Evolutionary conservation across 441 rosid species (phyloP).

Genomic region (Populus hybrid): DNA sequence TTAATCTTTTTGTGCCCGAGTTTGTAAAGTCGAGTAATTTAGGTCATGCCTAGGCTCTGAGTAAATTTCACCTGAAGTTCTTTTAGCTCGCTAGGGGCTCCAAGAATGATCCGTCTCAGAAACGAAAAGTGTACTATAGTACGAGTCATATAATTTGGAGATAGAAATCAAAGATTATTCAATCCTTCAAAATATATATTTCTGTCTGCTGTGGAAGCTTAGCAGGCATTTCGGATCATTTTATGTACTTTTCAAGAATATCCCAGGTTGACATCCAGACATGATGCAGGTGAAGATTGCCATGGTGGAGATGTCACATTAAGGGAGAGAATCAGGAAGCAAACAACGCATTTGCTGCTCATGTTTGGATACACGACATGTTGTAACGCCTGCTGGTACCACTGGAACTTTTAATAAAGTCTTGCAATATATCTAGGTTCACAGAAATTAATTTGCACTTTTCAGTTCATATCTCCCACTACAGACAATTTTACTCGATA

Average conservation of each 20-base stretch:
- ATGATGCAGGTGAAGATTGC: background rate
- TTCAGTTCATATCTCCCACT: background rate
- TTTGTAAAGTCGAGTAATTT: background rate
- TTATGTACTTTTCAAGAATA: background rate
- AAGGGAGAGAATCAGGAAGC: background rate
- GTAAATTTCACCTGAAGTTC: background rate
- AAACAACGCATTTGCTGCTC: background rate
- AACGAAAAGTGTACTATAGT: background rate
- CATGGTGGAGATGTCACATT: background rate
- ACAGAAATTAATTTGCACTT: background rate
- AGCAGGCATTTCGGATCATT: background rate
- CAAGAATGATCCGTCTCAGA: too few relatives aligned
- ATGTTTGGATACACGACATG: background rate
- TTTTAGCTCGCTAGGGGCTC: background rate
- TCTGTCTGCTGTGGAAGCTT: background rate
- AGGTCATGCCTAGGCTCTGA: too few relatives aligned
- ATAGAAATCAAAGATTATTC: background rate
- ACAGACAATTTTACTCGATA: too few relatives aligned
- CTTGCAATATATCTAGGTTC: background rate
- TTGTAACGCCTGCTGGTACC: background rate
- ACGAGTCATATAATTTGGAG: background rate
- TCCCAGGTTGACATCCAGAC: background rate
- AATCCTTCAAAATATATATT: too few relatives aligned
- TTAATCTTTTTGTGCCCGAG: background rate
- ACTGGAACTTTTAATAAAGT: background rate